Evolutionary conservation across 139 green algal genomes (phyloP).

Genomic region (Closterium sp.): DNA sequence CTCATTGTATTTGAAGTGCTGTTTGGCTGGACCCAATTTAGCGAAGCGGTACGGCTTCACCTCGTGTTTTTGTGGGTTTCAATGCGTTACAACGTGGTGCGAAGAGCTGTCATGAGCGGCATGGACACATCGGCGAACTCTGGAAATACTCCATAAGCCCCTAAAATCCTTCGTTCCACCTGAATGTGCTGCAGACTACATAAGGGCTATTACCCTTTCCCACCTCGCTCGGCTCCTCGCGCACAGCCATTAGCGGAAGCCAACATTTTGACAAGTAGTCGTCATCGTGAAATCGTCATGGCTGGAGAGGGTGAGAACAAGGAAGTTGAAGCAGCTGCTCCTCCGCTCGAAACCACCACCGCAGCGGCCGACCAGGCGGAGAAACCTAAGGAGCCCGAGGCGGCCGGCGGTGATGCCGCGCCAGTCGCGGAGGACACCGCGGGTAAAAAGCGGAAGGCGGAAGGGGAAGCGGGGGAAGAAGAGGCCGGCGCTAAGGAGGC

Average conservation of each 20-base stretch:
- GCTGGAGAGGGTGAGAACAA: neutral
- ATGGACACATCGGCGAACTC: too few relatives aligned
- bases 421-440: constrained; percentile 3
- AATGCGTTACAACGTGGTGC: too few relatives aligned
- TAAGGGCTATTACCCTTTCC: neutral
- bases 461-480: constrained; percentile 27
- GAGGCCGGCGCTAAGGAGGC: neutral
- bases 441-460: neutral
- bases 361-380: neutral
- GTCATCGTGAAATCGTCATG: neutral
- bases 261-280: neutral
- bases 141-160: neutral
- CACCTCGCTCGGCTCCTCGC: neutral
- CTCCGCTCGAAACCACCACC: neutral
- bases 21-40: too few relatives aligned
- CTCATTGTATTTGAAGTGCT: too few relatives aligned
- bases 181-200: too few relatives aligned
- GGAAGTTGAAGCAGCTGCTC: neutral
- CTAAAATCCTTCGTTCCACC: neutral
- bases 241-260: neutral
- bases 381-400: neutral
- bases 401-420: neutral
- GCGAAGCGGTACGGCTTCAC: too few relatives aligned
- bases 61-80: too few relatives aligned
- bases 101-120: too few relatives aligned